Percentiles rank a stretch among this genome's conserved stretches.
Conservation (phyloP, 768 basidiomycete genomes). For the Paxillus ammoniavirescens region DNA sequence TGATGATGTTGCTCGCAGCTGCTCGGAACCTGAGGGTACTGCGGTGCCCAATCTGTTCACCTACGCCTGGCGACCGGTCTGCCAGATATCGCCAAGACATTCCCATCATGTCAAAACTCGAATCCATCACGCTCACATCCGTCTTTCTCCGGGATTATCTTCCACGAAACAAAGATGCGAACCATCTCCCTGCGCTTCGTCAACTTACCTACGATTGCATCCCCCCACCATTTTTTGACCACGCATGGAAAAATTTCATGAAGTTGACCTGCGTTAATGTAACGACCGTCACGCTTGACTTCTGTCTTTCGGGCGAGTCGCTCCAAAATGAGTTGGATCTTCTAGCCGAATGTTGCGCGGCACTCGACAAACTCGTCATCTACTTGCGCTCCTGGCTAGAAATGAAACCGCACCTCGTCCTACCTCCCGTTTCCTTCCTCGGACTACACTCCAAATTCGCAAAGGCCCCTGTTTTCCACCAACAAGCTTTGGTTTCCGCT, state of each 20-base stretch:
- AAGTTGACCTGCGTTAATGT: conserved; percentile 24
- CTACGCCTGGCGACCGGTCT: conserved; percentile 20
- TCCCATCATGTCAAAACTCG: conserved; percentile 26
- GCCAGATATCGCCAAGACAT: conserved; percentile 18
- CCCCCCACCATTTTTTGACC: conserved; percentile 27
- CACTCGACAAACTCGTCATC: conserved; percentile 25
- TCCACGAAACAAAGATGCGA: conserved; percentile 24
- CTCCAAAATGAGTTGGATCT: conserved; percentile 26
- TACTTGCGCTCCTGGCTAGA: conserved; percentile 26
- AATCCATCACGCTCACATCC: conserved; percentile 26
- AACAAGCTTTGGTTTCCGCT: conserved; percentile 18
- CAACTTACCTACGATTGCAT: conserved; percentile 32
- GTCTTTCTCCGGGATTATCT: conserved; percentile 31
- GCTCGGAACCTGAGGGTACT: conserved; percentile 28
- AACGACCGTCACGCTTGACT: conserved; percentile 27
- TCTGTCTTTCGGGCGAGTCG: conserved; percentile 21
- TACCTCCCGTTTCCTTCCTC: conserved; percentile 27
- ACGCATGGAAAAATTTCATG: conserved; percentile 28
- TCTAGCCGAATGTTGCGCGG: conserved; percentile 23
- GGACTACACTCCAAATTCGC: conserved; percentile 20
- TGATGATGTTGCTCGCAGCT: conserved; percentile 25
- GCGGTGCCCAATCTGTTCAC: conserved; percentile 27
- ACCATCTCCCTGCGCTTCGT: conserved; percentile 29
- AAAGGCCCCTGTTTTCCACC: conserved; percentile 13
- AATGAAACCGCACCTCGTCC: conserved; percentile 15